These are phyloP conservation scores for Lophiotrema nucula DNA, from an alignment of 495 filamentous ascomycete species.

Conservation along the genomic window DNA sequence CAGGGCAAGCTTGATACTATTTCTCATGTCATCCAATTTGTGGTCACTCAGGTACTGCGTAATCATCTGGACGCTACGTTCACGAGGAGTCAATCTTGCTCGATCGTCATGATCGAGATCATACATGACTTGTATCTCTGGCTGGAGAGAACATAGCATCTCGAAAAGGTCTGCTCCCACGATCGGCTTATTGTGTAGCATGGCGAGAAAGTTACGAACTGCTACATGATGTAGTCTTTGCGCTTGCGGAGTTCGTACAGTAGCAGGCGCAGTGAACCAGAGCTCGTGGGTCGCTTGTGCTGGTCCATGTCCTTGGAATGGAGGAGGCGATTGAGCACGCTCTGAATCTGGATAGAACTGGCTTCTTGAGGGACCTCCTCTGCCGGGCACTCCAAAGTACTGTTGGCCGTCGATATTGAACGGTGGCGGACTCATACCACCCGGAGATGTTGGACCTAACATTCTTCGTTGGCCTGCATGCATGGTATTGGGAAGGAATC, in stretches of 20 bases:
- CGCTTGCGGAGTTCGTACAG: slow-evolving; percentile 16
- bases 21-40: slow-evolving; percentile 61
- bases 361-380: not conserved
- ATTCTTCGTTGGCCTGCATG: slow-evolving; percentile 15
- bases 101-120: slow-evolving; percentile 32
- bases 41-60: slow-evolving; percentile 26
- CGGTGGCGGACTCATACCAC: slow-evolving; percentile 5
- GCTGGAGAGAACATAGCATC: slow-evolving; percentile 35
- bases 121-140: slow-evolving; percentile 36
- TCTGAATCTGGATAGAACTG: slow-evolving; percentile 7
- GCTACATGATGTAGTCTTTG: slow-evolving; percentile 35
- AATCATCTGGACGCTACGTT: slow-evolving; percentile 32
- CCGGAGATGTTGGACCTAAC: slow-evolving; percentile 18
- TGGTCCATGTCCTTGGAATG: not conserved
- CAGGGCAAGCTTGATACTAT: slow-evolving; percentile 60
- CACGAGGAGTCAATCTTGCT: slow-evolving; percentile 15
- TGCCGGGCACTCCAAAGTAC: slow-evolving; percentile 19
- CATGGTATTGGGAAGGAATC: not conserved
- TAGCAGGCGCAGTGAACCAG: slow-evolving; percentile 35
- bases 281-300: slow-evolving; percentile 32
- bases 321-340: slow-evolving; percentile 3
- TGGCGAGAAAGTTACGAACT: slow-evolving; percentile 37
- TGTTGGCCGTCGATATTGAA: slow-evolving; percentile 19
- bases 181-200: slow-evolving; percentile 37
- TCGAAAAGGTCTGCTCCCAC: slow-evolving; percentile 35